Evolutionary conservation across 306 rosid genomes (phyloP), one percentile per base, ranked within the genome.

Genomic region (Mimosa pudica): DNA sequence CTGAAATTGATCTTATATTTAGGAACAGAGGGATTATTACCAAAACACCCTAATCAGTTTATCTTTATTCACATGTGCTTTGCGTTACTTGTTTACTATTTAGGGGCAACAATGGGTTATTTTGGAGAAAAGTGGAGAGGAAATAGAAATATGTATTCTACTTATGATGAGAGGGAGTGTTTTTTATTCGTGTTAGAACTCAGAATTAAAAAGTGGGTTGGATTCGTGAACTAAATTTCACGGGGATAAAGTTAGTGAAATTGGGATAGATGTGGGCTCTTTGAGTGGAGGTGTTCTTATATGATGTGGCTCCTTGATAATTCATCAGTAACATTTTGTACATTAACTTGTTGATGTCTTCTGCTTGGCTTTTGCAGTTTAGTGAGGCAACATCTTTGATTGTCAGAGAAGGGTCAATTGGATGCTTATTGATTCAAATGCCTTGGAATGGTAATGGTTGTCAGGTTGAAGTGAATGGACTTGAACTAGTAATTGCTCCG

Each of bases 381-480:
- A 86, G 92, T 54, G 82, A 84, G 76, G 86, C 84, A 45, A 82
- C 93, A 68, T 85, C 91, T 0, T 10, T 95, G 44, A 67, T 54
- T 36, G 75, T 92, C 61, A 95, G 92, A 87, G 98, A 95, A 87
- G 98, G 98, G 47, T 95, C 98, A 47, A 86, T 95, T 85, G 94
- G 98, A 60, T 82, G 88, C 57, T 81, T 95, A 35, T 78, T 89
- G 79, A 85, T 92, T 82, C 83, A 85, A 87, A 87, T 95, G 97
- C 97, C 98, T 61, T 95, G 98, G 98, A 91, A 88, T 74, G 91
- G 88, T 55, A 75, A 89, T 75, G 98, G 98, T 79, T 91, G 90
- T 71, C 88, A 87, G 85, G 97, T 92, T 69, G 98, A 95, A 85
- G 91, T 95, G 83, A 89, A 91, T 73, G 96, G 85, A 77, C 91